phyloP scores from a whole-genome alignment of 2,329 filamentous ascomycete genomes.

The Talaromyces rugulosus region DNA sequence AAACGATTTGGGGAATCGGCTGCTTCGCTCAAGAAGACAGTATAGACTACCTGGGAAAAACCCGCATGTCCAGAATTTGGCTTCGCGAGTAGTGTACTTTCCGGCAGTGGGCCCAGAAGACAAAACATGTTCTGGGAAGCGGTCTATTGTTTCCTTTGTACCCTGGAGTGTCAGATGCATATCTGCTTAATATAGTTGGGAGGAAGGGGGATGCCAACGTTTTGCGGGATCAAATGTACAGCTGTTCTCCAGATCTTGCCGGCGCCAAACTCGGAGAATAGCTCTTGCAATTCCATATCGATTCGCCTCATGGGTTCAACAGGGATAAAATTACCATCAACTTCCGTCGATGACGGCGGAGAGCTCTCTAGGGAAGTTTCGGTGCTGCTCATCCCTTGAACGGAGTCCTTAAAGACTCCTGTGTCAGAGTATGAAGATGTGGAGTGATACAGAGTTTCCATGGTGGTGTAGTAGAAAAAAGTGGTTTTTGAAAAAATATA shows the following conservation, averaged over 20 bases:
- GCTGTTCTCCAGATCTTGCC: background rate
- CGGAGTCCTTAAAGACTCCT: background rate
- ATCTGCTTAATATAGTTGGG: too few relatives aligned
- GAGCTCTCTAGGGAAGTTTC: background rate
- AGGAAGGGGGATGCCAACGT: background rate
- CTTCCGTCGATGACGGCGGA: background rate
- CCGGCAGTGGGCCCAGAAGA: conserved; percentile 9
- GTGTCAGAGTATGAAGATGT: background rate
- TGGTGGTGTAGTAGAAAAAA: background rate
- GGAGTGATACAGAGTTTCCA: background rate
- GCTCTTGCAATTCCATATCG: background rate
- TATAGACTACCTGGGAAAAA: conserved; percentile 20
- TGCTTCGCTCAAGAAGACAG: conserved; percentile 14
- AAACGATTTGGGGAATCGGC: background rate
- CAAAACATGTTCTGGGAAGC: conserved; percentile 14
- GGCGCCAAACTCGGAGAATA: background rate
- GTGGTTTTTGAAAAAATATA: too few relatives aligned
- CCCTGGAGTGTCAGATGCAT: background rate
- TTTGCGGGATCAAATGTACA: background rate
- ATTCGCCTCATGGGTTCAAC: background rate
- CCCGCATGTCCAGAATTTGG: conserved; percentile 22
- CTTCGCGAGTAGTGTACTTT: conserved; percentile 10
- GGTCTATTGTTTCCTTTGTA: background rate
- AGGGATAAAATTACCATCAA: background rate
- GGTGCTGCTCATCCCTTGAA: background rate